A percentile compares a stretch with the other conserved stretches of the same genome.
Conservation (phyloP, 179 eudicot genomes). For the Nepenthes alata region DNA sequence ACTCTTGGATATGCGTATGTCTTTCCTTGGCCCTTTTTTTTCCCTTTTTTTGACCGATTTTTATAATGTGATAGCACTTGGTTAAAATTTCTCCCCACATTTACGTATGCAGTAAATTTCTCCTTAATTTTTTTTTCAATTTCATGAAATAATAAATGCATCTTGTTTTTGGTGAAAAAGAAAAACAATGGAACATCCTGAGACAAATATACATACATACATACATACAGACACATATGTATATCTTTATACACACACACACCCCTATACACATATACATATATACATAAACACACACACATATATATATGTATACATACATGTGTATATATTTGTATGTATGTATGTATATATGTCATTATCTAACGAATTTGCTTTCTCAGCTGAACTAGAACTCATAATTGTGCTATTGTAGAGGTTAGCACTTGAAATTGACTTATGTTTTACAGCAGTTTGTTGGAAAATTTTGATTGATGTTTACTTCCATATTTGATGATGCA, state of each 20-base stretch:
- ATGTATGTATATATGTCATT: no score
- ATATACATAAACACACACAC: no score
- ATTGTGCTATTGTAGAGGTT: no score
- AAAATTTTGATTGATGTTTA: not conserved
- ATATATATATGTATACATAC: no score
- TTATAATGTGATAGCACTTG: no score
- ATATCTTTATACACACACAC: no score
- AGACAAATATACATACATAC: not conserved
- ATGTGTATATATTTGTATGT: no score
- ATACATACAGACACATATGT: no score
- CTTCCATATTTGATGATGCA: conserved; percentile 18
- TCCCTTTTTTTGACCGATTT: not conserved
- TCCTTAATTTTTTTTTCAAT: not conserved
- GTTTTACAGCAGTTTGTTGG: not conserved
- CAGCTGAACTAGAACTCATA: not conserved
- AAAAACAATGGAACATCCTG: not conserved
- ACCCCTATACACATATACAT: no score
- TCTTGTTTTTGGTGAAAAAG: not conserved
- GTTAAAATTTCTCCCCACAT: no score
- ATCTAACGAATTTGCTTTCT: not conserved
- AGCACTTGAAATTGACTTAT: no score
- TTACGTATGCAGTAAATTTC: no score
- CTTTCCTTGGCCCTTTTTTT: conserved; percentile 8
- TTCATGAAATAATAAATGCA: not conserved
- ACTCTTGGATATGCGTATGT: conserved; percentile 87